Conservation (phyloP, 257 asterid genomes). For the Fraxinus pennsylvanica region DNA sequence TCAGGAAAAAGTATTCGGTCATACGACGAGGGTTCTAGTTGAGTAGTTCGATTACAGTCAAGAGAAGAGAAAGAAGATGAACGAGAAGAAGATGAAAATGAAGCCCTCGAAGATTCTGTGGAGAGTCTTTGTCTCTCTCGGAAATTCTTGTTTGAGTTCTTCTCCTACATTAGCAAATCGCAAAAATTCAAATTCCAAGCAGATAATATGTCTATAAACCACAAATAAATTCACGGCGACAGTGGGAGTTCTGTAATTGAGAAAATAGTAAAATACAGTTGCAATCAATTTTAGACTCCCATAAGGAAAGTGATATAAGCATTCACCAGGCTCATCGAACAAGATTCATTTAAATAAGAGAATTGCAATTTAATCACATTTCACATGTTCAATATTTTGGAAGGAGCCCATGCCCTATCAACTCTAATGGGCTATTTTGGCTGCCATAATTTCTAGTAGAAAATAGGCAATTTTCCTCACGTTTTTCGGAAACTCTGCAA, state of each 20-base stretch:
- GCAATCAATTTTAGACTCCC: neutral
- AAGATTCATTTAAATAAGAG: conserved; percentile 8
- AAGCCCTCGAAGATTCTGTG: conserved; percentile 73
- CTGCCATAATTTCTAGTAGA: neutral
- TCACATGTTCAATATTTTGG: neutral
- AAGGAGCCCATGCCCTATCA: neutral
- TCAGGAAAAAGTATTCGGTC: conserved; percentile 67
- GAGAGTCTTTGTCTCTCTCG: conserved; percentile 66
- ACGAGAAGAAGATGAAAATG: conserved; percentile 84
- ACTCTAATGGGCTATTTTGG: neutral
- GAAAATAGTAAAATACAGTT: neutral
- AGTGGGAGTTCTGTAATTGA: neutral
- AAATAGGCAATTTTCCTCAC: neutral
- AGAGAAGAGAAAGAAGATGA: conserved; percentile 90
- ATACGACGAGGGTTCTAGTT: conserved; percentile 51
- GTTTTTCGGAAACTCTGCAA: neutral
- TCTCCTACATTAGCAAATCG: conserved; percentile 51
- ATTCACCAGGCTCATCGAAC: neutral
- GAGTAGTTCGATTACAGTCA: conserved; percentile 63
- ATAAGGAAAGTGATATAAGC: neutral
- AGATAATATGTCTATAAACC: neutral
- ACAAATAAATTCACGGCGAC: neutral
- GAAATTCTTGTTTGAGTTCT: conserved; percentile 42
- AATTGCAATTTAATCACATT: neutral
- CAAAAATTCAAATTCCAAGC: conserved; percentile 2